Evolutionary conservation across 139 green algal genomes (phyloP).

Genomic region (Chlorella sp.): DNA sequence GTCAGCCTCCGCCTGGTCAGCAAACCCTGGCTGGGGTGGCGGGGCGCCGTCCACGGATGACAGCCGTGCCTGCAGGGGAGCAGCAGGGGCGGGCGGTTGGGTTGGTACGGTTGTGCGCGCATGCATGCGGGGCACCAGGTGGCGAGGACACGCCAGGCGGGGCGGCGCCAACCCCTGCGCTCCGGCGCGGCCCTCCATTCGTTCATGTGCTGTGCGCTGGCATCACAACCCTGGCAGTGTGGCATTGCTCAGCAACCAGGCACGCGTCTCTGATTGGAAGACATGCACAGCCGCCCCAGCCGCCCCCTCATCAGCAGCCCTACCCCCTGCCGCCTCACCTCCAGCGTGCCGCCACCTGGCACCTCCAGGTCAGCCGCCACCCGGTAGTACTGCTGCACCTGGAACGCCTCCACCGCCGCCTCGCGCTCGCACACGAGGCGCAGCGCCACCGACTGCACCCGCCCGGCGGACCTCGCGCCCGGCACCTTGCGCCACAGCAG

Average conservation of each 20-base stretch:
- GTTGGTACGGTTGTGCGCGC: background rate
- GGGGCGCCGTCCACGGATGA: slow-evolving; percentile 55
- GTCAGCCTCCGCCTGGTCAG: slow-evolving; percentile 45
- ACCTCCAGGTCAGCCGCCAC: slow-evolving; percentile 46
- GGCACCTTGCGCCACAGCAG: slow-evolving; percentile 94
- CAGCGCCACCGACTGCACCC: slow-evolving; percentile 92
- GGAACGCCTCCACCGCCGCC: slow-evolving; percentile 72
- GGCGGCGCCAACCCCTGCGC: too few relatives aligned
- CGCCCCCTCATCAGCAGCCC: background rate
- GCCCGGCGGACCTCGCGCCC: slow-evolving; percentile 71
- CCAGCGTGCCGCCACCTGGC: background rate
- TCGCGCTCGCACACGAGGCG: slow-evolving; percentile 88
- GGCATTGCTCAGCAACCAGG: background rate
- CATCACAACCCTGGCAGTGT: too few relatives aligned
- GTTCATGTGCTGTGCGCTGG: too few relatives aligned
- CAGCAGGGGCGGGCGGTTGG: background rate
- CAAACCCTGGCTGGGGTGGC: slow-evolving; percentile 54
- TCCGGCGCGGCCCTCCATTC: too few relatives aligned
- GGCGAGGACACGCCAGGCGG: too few relatives aligned
- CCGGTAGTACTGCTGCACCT: slow-evolving; percentile 71
- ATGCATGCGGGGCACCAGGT: background rate
- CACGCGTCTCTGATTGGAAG: background rate
- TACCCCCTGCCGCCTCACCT: background rate
- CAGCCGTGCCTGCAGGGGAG: slow-evolving; percentile 33
- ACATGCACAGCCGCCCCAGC: background rate